Evolutionary conservation across 2,329 filamentous ascomycete genomes (phyloP).

Genomic region (Fusarium algeriense): DNA sequence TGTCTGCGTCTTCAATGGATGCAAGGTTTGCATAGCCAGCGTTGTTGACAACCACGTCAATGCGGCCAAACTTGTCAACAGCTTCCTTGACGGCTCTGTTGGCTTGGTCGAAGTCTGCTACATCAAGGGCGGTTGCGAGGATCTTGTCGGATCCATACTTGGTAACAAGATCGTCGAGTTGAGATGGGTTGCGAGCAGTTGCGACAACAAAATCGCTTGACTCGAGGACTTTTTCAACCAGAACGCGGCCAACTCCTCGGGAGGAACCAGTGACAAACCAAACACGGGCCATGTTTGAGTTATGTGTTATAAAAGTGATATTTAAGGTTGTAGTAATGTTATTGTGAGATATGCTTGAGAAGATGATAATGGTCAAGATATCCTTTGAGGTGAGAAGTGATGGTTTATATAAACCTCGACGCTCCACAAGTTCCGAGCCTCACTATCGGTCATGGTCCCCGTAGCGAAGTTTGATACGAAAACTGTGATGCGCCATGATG

Average conservation of each 20-base stretch:
- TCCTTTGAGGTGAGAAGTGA: rapidly evolving
- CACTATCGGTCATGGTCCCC: rapidly evolving
- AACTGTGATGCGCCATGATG: not conserved
- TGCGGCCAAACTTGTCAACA: slow-evolving; percentile 61
- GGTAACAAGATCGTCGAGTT: slow-evolving; percentile 51
- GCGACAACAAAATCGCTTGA: slow-evolving; percentile 59
- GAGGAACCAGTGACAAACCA: slow-evolving; percentile 64
- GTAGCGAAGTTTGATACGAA: not conserved
- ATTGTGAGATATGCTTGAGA: not conserved
- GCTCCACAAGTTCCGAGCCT: rapidly evolving
- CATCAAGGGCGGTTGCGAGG: slow-evolving; percentile 64
- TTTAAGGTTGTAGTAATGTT: rapidly evolving
- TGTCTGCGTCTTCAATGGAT: slow-evolving; percentile 64
- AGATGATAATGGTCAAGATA: not conserved
- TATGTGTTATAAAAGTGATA: not conserved
- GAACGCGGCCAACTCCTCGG: slow-evolving; percentile 59
- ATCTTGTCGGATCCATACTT: slow-evolving; percentile 58
- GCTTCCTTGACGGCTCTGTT: slow-evolving; percentile 52
- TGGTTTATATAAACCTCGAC: not conserved
- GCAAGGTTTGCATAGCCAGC: slow-evolving; percentile 68
- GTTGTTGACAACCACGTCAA: slow-evolving; percentile 73
- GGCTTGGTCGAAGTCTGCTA: slow-evolving; percentile 58
- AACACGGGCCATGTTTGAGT: slow-evolving; percentile 46
- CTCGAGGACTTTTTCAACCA: slow-evolving; percentile 55
- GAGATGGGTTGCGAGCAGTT: slow-evolving; percentile 56